Conservation (phyloP, 768 basidiomycete genomes). For the Dendrothele bispora region DNA sequence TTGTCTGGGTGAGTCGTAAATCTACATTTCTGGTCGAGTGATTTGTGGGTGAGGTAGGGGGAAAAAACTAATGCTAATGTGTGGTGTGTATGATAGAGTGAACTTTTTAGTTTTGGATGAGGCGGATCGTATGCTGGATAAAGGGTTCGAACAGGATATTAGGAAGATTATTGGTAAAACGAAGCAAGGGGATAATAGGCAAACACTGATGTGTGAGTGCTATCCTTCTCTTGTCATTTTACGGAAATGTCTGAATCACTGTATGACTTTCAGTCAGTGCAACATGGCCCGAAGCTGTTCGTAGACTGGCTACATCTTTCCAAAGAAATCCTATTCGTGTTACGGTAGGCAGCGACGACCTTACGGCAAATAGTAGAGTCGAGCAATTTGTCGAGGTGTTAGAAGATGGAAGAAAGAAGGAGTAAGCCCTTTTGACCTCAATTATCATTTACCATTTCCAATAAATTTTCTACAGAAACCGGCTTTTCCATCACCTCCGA, state of each 20-base stretch:
- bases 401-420: conserved; percentile 81
- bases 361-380: conserved; percentile 93
- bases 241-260: not conserved
- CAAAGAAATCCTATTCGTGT: conserved; percentile 82
- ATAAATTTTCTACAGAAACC: conserved; percentile 41
- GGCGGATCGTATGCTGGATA: conserved; percentile 97
- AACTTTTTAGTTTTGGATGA: conserved; percentile 94
- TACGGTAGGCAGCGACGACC: conserved; percentile 93
- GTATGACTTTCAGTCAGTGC: conserved; percentile 71
- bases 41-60: too few relatives aligned
- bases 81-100: conserved; percentile 54
- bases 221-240: conserved; percentile 7
- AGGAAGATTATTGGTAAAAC: conserved; percentile 81
- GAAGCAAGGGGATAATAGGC: conserved; percentile 66
- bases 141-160: conserved; percentile 98
- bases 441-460: not conserved
- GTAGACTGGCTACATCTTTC: conserved; percentile 86
- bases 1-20: conserved; percentile 59
- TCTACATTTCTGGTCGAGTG: conserved; percentile 1
- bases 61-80: conserved; percentile 8
- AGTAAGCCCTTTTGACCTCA: conserved; percentile 51
- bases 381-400: conserved; percentile 92
- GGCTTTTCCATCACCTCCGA: conserved; percentile 57
- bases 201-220: conserved; percentile 91
- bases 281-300: conserved; percentile 96